Conservation (phyloP, 805 yeast species). For the Saccharomyces paradoxus region DNA sequence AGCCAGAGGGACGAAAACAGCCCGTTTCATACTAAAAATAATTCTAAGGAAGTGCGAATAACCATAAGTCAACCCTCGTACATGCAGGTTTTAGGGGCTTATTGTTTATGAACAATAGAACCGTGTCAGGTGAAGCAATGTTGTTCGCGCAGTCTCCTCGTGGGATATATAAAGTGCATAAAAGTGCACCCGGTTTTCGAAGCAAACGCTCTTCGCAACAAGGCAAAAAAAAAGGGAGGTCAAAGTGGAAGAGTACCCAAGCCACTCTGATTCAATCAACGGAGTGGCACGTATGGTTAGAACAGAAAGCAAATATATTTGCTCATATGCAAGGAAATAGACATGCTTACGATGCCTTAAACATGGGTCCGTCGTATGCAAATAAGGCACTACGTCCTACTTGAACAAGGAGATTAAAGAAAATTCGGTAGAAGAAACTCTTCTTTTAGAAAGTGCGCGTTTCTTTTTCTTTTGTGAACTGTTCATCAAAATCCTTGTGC, state of each 20-base stretch:
- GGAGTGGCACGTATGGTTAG: neutral
- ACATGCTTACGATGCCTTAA: neutral
- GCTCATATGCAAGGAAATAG: neutral
- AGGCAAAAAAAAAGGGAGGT: neutral
- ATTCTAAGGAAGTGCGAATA: neutral
- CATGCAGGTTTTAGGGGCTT: neutral
- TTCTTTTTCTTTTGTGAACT: no score
- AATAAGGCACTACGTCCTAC: neutral
- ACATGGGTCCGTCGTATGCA: neutral
- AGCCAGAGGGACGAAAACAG: neutral
- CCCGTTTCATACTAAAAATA: neutral
- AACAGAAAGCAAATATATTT: neutral
- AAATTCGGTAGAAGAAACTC: neutral
- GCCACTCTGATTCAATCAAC: neutral
- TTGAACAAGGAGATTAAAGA: neutral
- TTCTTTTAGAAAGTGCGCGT: neutral
- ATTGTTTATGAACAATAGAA: neutral
- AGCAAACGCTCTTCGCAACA: neutral
- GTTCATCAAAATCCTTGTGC: neutral
- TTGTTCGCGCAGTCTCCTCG: neutral
- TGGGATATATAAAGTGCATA: neutral
- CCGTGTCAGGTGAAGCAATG: neutral
- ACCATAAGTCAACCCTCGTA: neutral
- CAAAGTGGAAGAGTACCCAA: neutral
- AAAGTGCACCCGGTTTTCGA: neutral